Evolutionary conservation across 2,329 filamentous ascomycete genomes (phyloP).

Genomic region (Macroventuria anomochaeta): DNA sequence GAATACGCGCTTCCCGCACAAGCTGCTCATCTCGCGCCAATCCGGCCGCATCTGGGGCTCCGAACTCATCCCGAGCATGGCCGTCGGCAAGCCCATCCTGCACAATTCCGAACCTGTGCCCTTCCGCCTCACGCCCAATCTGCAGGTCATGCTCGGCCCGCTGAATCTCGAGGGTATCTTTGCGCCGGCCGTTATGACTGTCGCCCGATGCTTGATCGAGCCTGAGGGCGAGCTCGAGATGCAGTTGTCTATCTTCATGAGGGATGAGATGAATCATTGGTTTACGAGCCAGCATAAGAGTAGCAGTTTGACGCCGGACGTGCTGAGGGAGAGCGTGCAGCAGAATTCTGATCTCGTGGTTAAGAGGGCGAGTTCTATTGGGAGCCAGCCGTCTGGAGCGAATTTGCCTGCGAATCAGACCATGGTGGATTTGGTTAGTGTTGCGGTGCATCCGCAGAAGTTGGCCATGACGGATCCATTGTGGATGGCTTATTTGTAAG

Average conservation of each 20-base stretch:
- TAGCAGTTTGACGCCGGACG: conserved; percentile 61
- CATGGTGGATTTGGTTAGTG: conserved; percentile 91
- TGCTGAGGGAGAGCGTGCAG: conserved; percentile 80
- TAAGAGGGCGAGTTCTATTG: conserved; percentile 84
- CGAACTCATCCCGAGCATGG: conserved; percentile 91
- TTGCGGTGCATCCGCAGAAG: conserved; percentile 89
- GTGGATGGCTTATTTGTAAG: conserved; percentile 94
- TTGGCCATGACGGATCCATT: conserved; percentile 86
- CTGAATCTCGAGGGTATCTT: conserved; percentile 96
- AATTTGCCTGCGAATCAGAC: conserved; percentile 96
- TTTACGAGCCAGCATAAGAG: conserved; percentile 78
- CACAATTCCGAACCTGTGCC: conserved; percentile 95
- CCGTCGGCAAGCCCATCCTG: conserved; percentile 82
- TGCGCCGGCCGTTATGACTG: conserved; percentile 93
- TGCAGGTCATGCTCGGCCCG: conserved; percentile 95
- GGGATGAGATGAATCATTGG: conserved; percentile 98
- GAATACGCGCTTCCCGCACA: conserved; percentile 93
- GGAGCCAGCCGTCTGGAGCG: conserved; percentile 72
- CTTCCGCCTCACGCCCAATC: conserved; percentile 94
- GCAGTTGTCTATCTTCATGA: conserved; percentile 90
- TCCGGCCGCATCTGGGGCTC: conserved; percentile 96
- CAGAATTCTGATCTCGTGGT: conserved; percentile 90
- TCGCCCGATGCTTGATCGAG: conserved; percentile 91
- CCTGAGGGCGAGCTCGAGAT: conserved; percentile 85
- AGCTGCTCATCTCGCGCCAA: conserved; percentile 86